phyloP scores from a whole-genome alignment of 2,329 filamentous ascomycete genomes.

The Ascomycota sp. region DNA sequence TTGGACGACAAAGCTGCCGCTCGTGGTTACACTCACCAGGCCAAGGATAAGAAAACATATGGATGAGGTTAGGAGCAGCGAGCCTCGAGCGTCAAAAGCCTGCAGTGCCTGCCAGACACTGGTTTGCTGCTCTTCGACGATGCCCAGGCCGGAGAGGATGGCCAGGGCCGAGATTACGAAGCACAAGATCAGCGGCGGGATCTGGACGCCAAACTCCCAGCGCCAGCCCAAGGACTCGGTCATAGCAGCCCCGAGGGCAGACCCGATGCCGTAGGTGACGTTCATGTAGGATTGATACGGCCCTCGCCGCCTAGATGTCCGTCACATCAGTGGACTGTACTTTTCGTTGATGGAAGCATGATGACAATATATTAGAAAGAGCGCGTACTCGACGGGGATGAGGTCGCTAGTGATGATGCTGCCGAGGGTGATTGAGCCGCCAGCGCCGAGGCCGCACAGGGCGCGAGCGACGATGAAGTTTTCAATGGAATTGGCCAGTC shows the following conservation, averaged over 20 bases:
- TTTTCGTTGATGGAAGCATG: not conserved
- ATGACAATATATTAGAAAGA: not conserved
- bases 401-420: conserved; percentile 54
- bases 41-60: conserved; percentile 39
- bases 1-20: not conserved
- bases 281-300: conserved; percentile 55
- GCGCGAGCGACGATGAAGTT: conserved; percentile 52
- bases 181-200: conserved; percentile 27
- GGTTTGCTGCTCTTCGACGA: conserved; percentile 19
- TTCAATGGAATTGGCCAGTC: conserved; percentile 42
- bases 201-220: conserved; percentile 47
- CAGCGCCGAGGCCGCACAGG: conserved; percentile 52
- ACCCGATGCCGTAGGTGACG: conserved; percentile 37
- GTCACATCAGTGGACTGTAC: not conserved
- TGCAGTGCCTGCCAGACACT: conserved; percentile 26
- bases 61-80: conserved; percentile 27
- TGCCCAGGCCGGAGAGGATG: conserved; percentile 31
- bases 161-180: conserved; percentile 22
- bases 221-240: conserved; percentile 54
- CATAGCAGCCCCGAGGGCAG: conserved; percentile 44
- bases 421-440: conserved; percentile 47
- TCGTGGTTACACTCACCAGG: conserved; percentile 19
- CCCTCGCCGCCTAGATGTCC: conserved; percentile 25
- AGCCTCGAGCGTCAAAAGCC: conserved; percentile 36
- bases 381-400: conserved; percentile 44